These are phyloP conservation scores for Cucurbita ficifolia DNA, from an alignment of 306 rosid genomes.

Conservation along the genomic window DNA sequence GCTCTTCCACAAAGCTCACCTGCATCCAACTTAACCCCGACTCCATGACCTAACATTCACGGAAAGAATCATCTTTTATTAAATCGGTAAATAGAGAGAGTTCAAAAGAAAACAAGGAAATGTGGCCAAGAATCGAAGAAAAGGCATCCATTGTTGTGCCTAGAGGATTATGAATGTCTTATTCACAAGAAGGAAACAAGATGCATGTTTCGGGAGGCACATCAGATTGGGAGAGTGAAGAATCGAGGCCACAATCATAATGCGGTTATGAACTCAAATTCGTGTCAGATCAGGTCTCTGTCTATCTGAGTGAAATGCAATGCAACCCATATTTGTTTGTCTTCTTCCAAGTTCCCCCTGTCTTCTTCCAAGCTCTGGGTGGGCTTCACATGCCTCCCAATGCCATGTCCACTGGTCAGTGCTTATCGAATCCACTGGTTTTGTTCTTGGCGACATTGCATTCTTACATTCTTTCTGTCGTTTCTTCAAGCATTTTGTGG, in stretches of 20 bases:
- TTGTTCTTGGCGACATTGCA: not conserved
- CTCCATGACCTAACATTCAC: not conserved
- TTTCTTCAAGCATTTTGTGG: not conserved
- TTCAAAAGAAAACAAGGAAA: not conserved
- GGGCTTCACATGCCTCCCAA: slow-evolving; percentile 1
- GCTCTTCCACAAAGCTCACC: not conserved
- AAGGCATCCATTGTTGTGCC: not conserved
- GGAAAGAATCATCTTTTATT: not conserved
- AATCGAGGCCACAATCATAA: not conserved
- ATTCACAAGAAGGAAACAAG: not conserved
- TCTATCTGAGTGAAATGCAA: not conserved
- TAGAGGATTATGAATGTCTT: not conserved
- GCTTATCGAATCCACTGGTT: not conserved
- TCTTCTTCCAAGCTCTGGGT: not conserved
- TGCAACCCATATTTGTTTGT: slow-evolving; percentile 1
- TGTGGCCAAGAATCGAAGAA: not conserved
- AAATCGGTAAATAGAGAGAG: not conserved
- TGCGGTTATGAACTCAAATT: not conserved
- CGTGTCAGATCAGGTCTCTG: not conserved
- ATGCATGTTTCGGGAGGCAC: not conserved
- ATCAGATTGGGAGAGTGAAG: not conserved
- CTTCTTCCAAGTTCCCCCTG: not conserved
- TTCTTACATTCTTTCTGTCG: not conserved
- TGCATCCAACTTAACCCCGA: not conserved
- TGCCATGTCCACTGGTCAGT: not conserved